These are phyloP conservation scores for Lentinula novae-zelandiae DNA, from an alignment of 1,284 basidiomycete species.

Conservation along the genomic window DNA sequence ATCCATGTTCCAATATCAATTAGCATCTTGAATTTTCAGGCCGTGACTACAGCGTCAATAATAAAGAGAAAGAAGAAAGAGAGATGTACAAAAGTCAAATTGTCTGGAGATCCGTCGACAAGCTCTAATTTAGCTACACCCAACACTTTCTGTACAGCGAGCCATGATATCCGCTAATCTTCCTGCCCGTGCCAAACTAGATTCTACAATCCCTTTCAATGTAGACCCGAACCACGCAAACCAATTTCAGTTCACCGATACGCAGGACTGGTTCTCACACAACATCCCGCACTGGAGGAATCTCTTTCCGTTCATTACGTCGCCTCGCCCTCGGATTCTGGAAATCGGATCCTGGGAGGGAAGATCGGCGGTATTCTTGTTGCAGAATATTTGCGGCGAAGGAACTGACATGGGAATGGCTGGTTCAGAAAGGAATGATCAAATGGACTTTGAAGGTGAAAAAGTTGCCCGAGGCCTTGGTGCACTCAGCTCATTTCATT, in stretches of 20 bases:
- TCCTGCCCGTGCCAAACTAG: background rate
- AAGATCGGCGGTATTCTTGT: constrained; percentile 52
- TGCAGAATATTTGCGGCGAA: constrained; percentile 39
- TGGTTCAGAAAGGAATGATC: constrained; percentile 20
- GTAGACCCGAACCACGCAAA: background rate
- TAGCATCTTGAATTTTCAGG: too few species aligned
- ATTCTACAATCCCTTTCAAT: background rate
- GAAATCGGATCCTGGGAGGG: constrained; percentile 68
- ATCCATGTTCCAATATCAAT: too few species aligned
- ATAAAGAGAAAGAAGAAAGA: background rate
- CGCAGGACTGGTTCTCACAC: constrained; percentile 55
- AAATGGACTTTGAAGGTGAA: background rate
- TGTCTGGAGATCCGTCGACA: too few species aligned
- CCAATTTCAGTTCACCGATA: constrained; percentile 39
- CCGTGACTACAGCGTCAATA: too few species aligned
- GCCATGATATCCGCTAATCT: background rate
- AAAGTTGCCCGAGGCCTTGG: constrained; percentile 16
- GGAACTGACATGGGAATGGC: constrained; percentile 16
- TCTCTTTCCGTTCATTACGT: constrained; percentile 34
- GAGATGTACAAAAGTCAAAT: too few species aligned
- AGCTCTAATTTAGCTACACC: too few species aligned
- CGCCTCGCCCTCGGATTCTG: constrained; percentile 38
- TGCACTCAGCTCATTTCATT: background rate
- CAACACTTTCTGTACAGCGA: too few species aligned
- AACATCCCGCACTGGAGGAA: constrained; percentile 39